These are phyloP conservation scores for Niveomyces coronatus DNA, from an alignment of 2,329 filamentous ascomycete genomes.

Conservation along the genomic window DNA sequence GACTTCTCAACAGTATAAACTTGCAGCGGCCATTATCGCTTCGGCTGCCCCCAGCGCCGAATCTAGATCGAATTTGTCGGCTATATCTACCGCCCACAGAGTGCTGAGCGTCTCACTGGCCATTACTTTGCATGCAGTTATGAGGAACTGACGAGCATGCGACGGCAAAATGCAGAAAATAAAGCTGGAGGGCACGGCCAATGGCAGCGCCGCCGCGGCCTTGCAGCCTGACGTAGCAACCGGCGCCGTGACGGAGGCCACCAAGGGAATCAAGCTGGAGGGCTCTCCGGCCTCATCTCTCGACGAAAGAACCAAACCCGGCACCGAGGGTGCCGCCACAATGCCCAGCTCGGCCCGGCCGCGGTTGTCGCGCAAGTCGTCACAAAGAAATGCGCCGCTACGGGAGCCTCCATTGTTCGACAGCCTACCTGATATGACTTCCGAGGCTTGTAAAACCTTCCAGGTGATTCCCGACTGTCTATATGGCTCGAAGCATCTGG, in stretches of 20 bases:
- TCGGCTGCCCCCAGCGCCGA: no score
- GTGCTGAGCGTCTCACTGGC: not conserved
- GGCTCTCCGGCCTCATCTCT: slow-evolving; percentile 5
- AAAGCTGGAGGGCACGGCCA: slow-evolving; percentile 22
- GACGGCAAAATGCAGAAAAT: slow-evolving; percentile 20
- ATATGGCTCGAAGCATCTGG: slow-evolving; percentile 86
- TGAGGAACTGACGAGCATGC: slow-evolving; percentile 17
- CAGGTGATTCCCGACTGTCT: slow-evolving; percentile 74
- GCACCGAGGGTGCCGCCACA: slow-evolving; percentile 37
- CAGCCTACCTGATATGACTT: slow-evolving; percentile 68
- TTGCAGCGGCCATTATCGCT: no score
- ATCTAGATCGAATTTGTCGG: no score
- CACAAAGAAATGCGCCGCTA: slow-evolving; percentile 53
- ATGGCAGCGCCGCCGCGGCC: slow-evolving; percentile 13
- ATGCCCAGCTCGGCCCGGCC: slow-evolving; percentile 44
- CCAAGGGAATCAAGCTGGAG: slow-evolving; percentile 4
- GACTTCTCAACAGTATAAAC: no score
- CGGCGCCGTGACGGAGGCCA: not conserved
- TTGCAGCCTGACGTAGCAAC: not conserved
- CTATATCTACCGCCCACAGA: no score
- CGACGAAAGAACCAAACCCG: slow-evolving; percentile 32
- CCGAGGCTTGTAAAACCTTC: slow-evolving; percentile 66
- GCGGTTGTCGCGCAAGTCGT: slow-evolving; percentile 63
- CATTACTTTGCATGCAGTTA: slow-evolving; percentile 6
- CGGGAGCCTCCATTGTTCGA: slow-evolving; percentile 57